Evolutionary conservation across 306 rosid species (phyloP).

Genomic region (Malus sylvestris): DNA sequence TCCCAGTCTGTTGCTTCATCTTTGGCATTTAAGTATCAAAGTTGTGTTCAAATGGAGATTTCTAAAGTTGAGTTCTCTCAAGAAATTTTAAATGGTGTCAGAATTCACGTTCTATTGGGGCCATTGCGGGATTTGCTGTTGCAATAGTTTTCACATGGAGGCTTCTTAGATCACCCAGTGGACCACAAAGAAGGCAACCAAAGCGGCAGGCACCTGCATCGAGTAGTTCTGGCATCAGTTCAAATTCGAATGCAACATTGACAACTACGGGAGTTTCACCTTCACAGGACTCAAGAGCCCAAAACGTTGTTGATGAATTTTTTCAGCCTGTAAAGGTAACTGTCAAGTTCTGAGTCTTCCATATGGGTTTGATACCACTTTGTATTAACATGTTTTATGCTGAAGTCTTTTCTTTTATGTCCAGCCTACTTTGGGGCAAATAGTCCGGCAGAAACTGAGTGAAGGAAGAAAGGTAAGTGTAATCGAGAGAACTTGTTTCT

Average conservation of each 20-base stretch:
- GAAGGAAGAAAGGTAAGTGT: slow-evolving; percentile 89
- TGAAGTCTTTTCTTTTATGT: slow-evolving; percentile 17
- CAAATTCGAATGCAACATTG: slow-evolving; percentile 38
- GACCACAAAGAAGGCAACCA: slow-evolving; percentile 55
- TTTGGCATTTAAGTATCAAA: neutral
- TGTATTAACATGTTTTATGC: slow-evolving; percentile 13
- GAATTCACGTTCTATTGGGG: slow-evolving; percentile 79
- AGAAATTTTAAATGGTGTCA: slow-evolving; percentile 27
- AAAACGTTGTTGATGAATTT: slow-evolving; percentile 64
- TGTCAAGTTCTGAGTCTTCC: slow-evolving; percentile 1
- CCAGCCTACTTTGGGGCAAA: slow-evolving; percentile 90
- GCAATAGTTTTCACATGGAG: slow-evolving; percentile 89
- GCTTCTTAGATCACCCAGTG: slow-evolving; percentile 66
- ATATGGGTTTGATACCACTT: neutral
- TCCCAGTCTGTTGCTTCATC: neutral
- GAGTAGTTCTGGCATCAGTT: slow-evolving; percentile 42
- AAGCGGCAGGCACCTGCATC: slow-evolving; percentile 67
- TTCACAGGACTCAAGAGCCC: slow-evolving; percentile 58
- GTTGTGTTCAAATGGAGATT: neutral
- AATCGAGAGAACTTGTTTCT: neutral
- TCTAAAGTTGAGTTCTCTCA: neutral
- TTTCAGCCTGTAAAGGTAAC: slow-evolving; percentile 69
- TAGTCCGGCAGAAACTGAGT: slow-evolving; percentile 82
- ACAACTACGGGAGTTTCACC: slow-evolving; percentile 36
- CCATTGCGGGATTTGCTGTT: slow-evolving; percentile 81